These are phyloP conservation scores for Blastocystis sp. DNA, from an alignment of 352 stramenopile genomes.

Conservation along the genomic window DNA sequence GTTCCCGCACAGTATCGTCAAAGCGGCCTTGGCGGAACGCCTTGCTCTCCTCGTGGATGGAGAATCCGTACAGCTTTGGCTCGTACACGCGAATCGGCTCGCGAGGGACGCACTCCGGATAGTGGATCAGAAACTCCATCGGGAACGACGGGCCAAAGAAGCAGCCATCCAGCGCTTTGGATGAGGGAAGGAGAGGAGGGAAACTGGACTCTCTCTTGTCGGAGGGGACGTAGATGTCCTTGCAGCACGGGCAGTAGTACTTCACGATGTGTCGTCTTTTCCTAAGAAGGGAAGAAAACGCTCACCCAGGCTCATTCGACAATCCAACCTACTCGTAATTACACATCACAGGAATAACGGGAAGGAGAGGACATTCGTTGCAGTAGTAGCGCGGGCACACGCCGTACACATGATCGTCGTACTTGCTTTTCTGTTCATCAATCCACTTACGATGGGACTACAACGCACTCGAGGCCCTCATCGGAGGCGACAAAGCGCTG, in stretches of 20 bases:
- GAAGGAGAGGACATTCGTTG: conserved; percentile 17
- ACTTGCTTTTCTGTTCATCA: conserved; percentile 31
- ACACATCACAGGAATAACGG: neutral
- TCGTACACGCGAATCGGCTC: conserved; percentile 2
- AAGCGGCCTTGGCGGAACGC: neutral
- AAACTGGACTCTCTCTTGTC: neutral
- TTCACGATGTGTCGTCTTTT: conserved; percentile 10
- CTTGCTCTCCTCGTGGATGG: conserved; percentile 7
- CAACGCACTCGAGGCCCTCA: conserved; percentile 33
- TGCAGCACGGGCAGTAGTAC: conserved; percentile 36
- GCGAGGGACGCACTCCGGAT: neutral
- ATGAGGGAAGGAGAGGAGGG: neutral
- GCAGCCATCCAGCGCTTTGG: conserved; percentile 38
- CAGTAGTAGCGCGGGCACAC: conserved; percentile 50
- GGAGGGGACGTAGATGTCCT: conserved; percentile 25
- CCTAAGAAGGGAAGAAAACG: neutral
- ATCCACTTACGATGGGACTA: neutral
- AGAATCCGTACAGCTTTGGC: conserved; percentile 41
- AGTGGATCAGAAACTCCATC: conserved; percentile 63
- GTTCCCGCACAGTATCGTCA: neutral
- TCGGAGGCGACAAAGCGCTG: conserved; percentile 30
- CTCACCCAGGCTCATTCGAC: neutral
- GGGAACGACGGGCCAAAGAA: conserved; percentile 39
- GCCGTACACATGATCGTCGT: conserved; percentile 30
- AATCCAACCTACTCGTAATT: neutral